Evolutionary conservation across 306 rosid genomes (phyloP), one percentile per base, ranked within the genome.

Genomic region (Lupinus albus): DNA sequence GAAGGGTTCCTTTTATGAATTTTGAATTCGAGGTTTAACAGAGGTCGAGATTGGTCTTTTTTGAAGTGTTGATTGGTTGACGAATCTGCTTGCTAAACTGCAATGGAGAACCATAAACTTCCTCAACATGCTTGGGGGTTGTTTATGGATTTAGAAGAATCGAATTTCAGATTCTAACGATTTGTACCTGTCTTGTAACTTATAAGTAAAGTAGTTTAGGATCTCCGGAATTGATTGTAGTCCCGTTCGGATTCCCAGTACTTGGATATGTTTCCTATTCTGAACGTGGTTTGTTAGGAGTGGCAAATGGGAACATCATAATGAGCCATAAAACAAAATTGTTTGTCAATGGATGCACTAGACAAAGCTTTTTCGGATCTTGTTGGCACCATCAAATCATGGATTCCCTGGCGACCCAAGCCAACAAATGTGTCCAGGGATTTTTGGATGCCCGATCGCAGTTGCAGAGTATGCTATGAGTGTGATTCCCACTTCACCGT

Each of bases 401-500:
- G 86, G 99, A 80, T 85, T 58, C 88, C 95, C 63, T 68, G 96
- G 95, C 79, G 77, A 46, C 79, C 92, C 7, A 92, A 84, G 70
- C 91, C 96, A 16, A 77, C 76, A 21, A 81, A 86, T 46, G 88
- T 94, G 68, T 85, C 96, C 0, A 81, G 90, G 71, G 92, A 81
- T 81, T 90, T 90, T 75, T 94, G 99, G 99, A 94, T 93, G 97
- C 97, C 96, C 0, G 99, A 93, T 64, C 79, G 73, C 51, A 93
- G 91, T 72, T 90, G 99, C 68, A 83, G 87, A 76, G 92, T 90
- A 42, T 93, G 99, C 72, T 93, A 93, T 55, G 97, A 90, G 30
- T 93, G 99, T 68, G 99, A 93, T 68, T 80, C 86, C 7, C 97
- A 86, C 61, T 94, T 94, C 78, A 88, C 85, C 48, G 12, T 94